These are phyloP conservation scores for Saposhnikovia divaricata DNA, from an alignment of 129 eudicot species.

Conservation along the genomic window DNA sequence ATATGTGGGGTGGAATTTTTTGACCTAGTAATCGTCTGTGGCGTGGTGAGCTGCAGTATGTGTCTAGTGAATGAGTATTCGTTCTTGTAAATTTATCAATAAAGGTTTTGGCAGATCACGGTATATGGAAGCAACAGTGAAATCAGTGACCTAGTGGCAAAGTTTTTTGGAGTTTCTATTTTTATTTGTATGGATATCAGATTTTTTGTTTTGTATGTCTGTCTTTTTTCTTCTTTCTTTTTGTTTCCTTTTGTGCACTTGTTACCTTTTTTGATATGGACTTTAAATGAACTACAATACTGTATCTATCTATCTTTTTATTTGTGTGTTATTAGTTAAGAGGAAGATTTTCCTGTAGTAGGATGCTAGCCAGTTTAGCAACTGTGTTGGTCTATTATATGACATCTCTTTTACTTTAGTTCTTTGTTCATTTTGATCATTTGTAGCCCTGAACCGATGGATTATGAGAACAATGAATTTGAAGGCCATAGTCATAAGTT, in stretches of 20 bases:
- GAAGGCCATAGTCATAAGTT: conserved; percentile 64
- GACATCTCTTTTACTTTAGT: background rate
- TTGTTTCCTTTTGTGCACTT: background rate
- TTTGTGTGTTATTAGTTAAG: background rate
- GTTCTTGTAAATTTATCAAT: background rate
- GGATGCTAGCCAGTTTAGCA: background rate
- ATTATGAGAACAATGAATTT: conserved; percentile 74
- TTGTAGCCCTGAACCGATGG: conserved; percentile 78
- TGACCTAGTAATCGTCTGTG: background rate
- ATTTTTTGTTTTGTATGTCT: background rate
- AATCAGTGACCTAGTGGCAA: background rate
- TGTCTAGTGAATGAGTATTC: background rate
- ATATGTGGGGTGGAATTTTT: background rate
- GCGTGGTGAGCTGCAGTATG: background rate
- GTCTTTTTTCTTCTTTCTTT: background rate
- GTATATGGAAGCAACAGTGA: background rate
- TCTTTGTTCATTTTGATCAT: background rate
- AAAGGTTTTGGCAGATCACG: background rate
- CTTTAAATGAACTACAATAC: background rate
- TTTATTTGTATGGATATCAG: background rate
- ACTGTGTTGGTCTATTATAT: background rate
- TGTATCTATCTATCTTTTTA: background rate
- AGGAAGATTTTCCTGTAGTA: background rate
- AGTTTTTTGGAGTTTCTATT: background rate
- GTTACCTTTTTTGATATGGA: background rate